Evolutionary conservation across 371 early-diverging fungal species (phyloP).

Genomic region (Lichtheimia ornata): DNA sequence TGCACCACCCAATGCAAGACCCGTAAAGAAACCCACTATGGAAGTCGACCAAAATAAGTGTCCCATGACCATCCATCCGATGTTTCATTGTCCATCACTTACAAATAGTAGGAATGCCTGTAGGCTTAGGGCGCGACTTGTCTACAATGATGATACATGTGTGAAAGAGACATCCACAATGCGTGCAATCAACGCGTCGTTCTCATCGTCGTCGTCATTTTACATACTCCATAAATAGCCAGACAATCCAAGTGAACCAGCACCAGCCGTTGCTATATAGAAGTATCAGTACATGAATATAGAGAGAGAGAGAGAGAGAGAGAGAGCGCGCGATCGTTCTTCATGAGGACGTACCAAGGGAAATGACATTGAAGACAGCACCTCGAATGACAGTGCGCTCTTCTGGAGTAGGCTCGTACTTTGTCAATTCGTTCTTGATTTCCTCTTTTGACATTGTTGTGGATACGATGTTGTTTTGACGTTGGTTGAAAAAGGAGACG

Average conservation of each 20-base stretch:
- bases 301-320: not conserved
- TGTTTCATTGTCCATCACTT: constrained; percentile 10
- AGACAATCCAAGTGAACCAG: constrained; percentile 42
- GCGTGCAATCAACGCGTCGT: not conserved
- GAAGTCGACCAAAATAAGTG: not conserved
- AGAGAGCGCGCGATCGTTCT: not conserved
- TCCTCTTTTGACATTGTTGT: constrained; percentile 27
- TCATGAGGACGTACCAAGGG: constrained; percentile 24
- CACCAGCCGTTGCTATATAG: constrained; percentile 34
- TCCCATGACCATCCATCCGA: no score
- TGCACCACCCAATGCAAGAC: constrained; percentile 31
- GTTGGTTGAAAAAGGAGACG: not conserved
- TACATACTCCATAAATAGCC: constrained; percentile 37
- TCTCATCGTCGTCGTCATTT: not conserved
- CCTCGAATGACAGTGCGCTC: constrained; percentile 34
- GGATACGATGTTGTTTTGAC: not conserved
- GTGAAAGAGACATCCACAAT: not conserved
- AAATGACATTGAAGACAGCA: constrained; percentile 41
- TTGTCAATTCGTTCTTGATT: constrained; percentile 29
- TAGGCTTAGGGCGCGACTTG: constrained; percentile 20
- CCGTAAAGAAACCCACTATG: constrained; percentile 40
- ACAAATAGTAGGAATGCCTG: constrained; percentile 40
- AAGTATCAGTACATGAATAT: not conserved
- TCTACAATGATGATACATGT: constrained; percentile 6
- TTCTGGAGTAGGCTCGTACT: constrained; percentile 29